Evolutionary conservation across 2,329 filamentous ascomycete genomes (phyloP), one percentile per base, ranked within the genome.

Genomic region (Zasmidium citrigriseum): DNA sequence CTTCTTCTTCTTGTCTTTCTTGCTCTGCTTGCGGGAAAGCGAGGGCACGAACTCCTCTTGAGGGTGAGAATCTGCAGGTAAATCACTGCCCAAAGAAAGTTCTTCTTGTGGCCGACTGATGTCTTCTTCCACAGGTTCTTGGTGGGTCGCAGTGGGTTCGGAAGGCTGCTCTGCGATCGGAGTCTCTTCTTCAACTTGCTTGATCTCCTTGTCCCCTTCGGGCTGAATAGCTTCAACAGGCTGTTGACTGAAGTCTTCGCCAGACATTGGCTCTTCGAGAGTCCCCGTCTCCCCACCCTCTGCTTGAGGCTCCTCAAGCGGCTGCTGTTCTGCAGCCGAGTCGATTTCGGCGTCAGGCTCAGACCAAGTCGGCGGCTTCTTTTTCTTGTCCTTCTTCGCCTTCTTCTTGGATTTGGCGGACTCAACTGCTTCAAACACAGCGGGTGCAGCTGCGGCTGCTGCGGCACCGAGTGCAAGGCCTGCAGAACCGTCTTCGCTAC

Each of bases 1-100:
- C 60, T 71, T 73, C 21, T 61, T 64, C 49, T 72, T 72, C 61
- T 70, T 69, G 11, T 66, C 68, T 57, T 69, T 70, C 21, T 62
- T 65, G 52, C 56, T 64, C 55, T 57, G 41, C 55, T 57, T 57
- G 23, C 47, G 29, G 22, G 52, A 52, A 16, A 41, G 34, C n/a
- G 44, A 18, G 4, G 46, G 24, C 0, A 46, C 23, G 4, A 48
- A 21, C 3, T 46, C 29, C 34, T 59, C 51, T 3, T 44, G 25
- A 25, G 14, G 27, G 12, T 16, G 3, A 24, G 18, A n/a, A 7
- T 45, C 50, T 4, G 29, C 34, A 41, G 34, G 5, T 4, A 16
- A 4, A 7, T 41, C 34, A n/a, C n/a, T n/a, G n/a, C n/a, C n/a
- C n/a, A n/a, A n/a, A n/a, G n/a, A n/a, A n/a, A n/a, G n/a, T 7